phyloP scores from a whole-genome alignment of 352 stramenopile genomes.

The Pythium periplocum region DNA sequence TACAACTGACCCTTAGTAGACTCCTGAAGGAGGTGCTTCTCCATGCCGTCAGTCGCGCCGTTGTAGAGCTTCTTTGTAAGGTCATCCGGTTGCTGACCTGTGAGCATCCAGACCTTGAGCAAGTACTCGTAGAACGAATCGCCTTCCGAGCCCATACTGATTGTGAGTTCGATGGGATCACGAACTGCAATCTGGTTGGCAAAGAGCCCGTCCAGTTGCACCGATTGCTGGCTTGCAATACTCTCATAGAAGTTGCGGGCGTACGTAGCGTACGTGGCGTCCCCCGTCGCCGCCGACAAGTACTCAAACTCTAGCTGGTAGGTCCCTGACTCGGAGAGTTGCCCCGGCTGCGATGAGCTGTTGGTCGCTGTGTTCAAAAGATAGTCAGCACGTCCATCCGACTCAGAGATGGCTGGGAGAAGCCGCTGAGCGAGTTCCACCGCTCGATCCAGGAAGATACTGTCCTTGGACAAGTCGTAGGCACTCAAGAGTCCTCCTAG shows the following conservation, averaged over 20 bases:
- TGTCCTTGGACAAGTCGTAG: slow-evolving; percentile 89
- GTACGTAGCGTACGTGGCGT: slow-evolving; percentile 63
- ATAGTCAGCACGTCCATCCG: slow-evolving; percentile 86
- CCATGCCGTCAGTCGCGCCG: slow-evolving; percentile 90
- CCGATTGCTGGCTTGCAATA: slow-evolving; percentile 19
- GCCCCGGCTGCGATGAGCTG: slow-evolving; percentile 28
- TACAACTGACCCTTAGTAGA: slow-evolving; percentile 52
- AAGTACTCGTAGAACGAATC: slow-evolving; percentile 99
- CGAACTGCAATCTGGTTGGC: slow-evolving; percentile 67
- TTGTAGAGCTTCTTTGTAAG: slow-evolving; percentile 89
- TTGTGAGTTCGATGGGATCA: slow-evolving; percentile 4
- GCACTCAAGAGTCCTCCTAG: slow-evolving; percentile 97
- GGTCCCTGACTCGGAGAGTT: slow-evolving; percentile 73
- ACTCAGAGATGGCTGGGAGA: slow-evolving; percentile 84
- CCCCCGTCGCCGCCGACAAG: slow-evolving; percentile 66
- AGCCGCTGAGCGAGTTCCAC: slow-evolving; percentile 90
- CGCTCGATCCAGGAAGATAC: slow-evolving; percentile 90
- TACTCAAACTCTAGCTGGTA: slow-evolving; percentile 84
- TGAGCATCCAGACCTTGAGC: slow-evolving; percentile 96
- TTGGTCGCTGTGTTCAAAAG: slow-evolving; percentile 86
- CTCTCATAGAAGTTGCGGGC: slow-evolving; percentile 61
- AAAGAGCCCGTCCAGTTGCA: slow-evolving; percentile 83
- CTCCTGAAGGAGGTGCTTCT: slow-evolving; percentile 85
- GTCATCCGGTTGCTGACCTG: too few relatives aligned
- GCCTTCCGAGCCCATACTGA: slow-evolving; percentile 91